Base-by-base conservation (phyloP, 2,329 filamentous ascomycete species). In the Hymenoscyphus albidus region DNA sequence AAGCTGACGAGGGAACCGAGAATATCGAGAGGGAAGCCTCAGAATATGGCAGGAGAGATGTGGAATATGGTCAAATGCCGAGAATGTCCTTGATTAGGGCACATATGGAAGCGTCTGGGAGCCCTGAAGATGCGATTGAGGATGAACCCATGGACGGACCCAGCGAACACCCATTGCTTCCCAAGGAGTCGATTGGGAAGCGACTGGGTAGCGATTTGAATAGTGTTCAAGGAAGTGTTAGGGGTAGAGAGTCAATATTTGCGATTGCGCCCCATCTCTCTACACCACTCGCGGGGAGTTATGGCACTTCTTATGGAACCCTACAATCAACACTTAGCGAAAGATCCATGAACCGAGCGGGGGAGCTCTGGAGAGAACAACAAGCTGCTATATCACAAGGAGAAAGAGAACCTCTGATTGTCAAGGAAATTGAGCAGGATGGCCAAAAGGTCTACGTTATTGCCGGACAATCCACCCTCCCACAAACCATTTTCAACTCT, bases 401-500 rank as follows among this genome's bases (percentile, higher is more conserved):
- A 35, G 88, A 89, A 71, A 81, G 84, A 39, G 87, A 91, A 69
- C 91, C 92, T 1, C 83, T 97, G 63, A 79, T 97, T n/a, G 88
- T 97, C 62, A 94, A 93, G 78, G 90, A 93, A 76, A 85, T 97
- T 13, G 91, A 96, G 75, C 91, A 95, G 71, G 92, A 95, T 70
- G 92, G 95, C 54, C 92, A 89, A 73, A 85, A 94, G 58, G 86
- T 97, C 63, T 85, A 94, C 70, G 85, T 94, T 2, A 88, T 97
- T 2, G 90, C 96, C 67, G 94, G 94, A 48, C 93, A 96, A 79
- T 96, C 92, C n/a, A 99, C 94, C 0, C 82, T 98, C 16, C 93
- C 93, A 0, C 94, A 98, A 79, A 98, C 94, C 6, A 85, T 97
- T 67, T 96, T 98, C 82, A 99, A 99, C 78, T 96, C 92, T 2